phyloP scores from a whole-genome alignment of 495 filamentous ascomycete genomes.

The Pyronema omphalodes region DNA sequence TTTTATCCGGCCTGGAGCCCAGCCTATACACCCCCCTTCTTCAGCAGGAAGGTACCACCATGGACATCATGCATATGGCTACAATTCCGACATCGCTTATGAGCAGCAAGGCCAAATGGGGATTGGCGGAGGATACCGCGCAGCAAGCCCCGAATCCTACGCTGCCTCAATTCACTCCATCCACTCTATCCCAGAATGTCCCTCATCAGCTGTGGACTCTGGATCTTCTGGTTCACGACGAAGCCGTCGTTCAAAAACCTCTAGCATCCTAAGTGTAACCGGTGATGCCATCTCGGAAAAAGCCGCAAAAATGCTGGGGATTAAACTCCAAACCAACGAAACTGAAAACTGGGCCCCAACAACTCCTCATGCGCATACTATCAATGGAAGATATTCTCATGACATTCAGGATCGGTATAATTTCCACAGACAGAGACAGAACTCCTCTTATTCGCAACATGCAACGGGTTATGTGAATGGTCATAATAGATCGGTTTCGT shows the following conservation, averaged over 20 bases:
- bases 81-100: neutral
- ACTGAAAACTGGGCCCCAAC: neutral
- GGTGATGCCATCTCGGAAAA: conserved; percentile 2
- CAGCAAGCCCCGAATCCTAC: neutral
- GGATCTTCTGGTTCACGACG: neutral
- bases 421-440: neutral
- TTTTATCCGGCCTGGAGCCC: too few relatives aligned
- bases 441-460: neutral
- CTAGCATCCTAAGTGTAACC: neutral
- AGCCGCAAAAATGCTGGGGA: conserved; percentile 15
- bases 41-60: too few relatives aligned
- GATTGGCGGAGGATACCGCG: neutral
- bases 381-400: neutral
- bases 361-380: neutral
- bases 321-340: neutral
- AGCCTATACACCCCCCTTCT: too few relatives aligned
- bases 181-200: neutral
- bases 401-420: neutral
- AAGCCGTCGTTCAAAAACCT: neutral
- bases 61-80: neutral
- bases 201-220: neutral
- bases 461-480: neutral
- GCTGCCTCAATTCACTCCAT: neutral
- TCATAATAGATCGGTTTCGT: neutral
- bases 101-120: neutral